These are phyloP conservation scores for Passiflora organensis DNA, from an alignment of 345 rosid species.

Conservation along the genomic window DNA sequence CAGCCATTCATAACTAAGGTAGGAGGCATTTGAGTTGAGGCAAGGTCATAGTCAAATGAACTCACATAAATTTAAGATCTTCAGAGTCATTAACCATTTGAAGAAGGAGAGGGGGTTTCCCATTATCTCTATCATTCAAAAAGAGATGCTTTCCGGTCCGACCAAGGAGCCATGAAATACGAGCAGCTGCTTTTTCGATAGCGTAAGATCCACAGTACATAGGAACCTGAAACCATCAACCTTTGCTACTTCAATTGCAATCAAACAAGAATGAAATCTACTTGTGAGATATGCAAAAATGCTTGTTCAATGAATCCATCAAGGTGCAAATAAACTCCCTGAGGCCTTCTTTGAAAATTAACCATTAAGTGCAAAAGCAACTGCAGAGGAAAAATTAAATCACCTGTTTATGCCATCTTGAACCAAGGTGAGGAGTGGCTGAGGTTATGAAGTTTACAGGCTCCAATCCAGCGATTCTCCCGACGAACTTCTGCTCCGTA, in stretches of 20 bases:
- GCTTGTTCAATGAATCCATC: no score
- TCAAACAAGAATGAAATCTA: background rate
- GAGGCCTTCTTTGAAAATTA: background rate
- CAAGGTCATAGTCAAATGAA: conserved; percentile 14
- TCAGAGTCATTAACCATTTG: conserved; percentile 59
- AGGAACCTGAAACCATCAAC: conserved; percentile 51
- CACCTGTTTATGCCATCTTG: conserved; percentile 86
- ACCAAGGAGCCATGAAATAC: conserved; percentile 59
- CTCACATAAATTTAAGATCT: conserved; percentile 81
- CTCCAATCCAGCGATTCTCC: conserved; percentile 69
- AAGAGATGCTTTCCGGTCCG: conserved; percentile 83
- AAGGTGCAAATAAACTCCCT: background rate
- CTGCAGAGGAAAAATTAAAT: conserved; percentile 6
- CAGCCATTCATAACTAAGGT: conserved; percentile 2
- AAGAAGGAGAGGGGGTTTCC: conserved; percentile 71
- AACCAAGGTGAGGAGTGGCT: conserved; percentile 92
- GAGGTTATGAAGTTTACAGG: conserved; percentile 75
- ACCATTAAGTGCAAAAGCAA: conserved; percentile 1
- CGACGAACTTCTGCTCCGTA: conserved; percentile 29
- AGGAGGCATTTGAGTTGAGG: conserved; percentile 6
- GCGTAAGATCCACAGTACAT: conserved; percentile 53
- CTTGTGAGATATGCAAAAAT: no score
- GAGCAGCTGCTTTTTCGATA: conserved; percentile 58
- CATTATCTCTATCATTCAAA: conserved; percentile 51
- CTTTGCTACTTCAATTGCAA: background rate